Evolutionary conservation across 306 rosid species (phyloP).

Genomic region (Trifolium repens): DNA sequence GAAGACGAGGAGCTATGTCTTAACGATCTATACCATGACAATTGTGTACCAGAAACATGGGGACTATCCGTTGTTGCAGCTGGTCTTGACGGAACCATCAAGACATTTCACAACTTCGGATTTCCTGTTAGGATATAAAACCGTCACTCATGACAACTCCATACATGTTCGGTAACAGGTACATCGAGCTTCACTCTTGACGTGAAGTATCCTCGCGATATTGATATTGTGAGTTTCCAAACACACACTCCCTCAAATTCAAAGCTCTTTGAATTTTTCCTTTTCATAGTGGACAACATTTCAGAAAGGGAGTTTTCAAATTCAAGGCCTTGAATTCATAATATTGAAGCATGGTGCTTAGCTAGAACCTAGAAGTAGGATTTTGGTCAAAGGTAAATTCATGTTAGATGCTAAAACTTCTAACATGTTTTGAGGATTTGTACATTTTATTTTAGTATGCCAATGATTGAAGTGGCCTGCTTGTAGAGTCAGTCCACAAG

Average conservation of each 20-base stretch:
- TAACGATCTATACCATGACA: conserved; percentile 36
- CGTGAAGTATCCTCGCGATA: not conserved
- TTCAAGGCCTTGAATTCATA: conserved; percentile 30
- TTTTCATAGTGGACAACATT: conserved; percentile 1
- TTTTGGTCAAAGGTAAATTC: conserved; percentile 39
- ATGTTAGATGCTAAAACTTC: conserved; percentile 39
- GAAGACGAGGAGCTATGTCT: conserved; percentile 24
- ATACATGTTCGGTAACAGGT: not conserved
- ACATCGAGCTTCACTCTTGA: not conserved
- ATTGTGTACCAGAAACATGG: conserved; percentile 63
- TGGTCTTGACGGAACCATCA: conserved; percentile 75
- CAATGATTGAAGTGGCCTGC: conserved; percentile 42
- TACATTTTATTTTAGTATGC: conserved; percentile 39
- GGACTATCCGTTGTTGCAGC: conserved; percentile 77
- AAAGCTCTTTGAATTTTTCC: conserved; percentile 30
- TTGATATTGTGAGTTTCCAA: not conserved
- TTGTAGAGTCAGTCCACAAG: conserved; percentile 40
- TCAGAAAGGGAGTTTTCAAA: conserved; percentile 12
- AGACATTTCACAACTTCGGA: conserved; percentile 89
- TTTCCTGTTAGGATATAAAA: conserved; percentile 68
- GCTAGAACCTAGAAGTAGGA: conserved; percentile 3
- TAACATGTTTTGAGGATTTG: conserved; percentile 38
- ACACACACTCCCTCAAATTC: conserved; percentile 1
- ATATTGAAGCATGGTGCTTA: conserved; percentile 23
- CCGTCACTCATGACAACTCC: not conserved